These are phyloP conservation scores for Hyphodiscus sp. DNA, from an alignment of 2,329 filamentous ascomycete species.

Conservation along the genomic window DNA sequence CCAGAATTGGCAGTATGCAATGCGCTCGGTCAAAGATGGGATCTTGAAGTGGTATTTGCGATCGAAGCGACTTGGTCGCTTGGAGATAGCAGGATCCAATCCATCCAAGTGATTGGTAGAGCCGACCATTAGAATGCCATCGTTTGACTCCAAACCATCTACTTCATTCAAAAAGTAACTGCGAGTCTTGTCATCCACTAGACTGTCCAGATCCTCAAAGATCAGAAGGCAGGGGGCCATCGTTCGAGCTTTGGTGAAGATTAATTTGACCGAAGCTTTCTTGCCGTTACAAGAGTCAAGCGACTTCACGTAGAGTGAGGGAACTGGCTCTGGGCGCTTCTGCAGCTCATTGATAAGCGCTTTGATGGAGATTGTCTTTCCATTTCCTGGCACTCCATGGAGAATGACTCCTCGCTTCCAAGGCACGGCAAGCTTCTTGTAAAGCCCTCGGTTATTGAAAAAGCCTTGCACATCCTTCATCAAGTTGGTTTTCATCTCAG, in stretches of 20 bases:
- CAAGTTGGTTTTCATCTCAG: slow-evolving; percentile 56
- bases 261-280: slow-evolving; percentile 44
- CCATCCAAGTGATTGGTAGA: slow-evolving; percentile 60
- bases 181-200: slow-evolving; percentile 52
- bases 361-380: slow-evolving; percentile 66
- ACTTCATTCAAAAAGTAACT: slow-evolving; percentile 70
- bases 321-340: slow-evolving; percentile 43
- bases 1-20: slow-evolving; percentile 57
- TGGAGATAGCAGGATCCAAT: slow-evolving; percentile 59
- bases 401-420: slow-evolving; percentile 66
- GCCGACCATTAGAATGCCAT: slow-evolving; percentile 64
- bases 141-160: slow-evolving; percentile 61
- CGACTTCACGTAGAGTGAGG: slow-evolving; percentile 56
- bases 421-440: slow-evolving; percentile 55
- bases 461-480: slow-evolving; percentile 58
- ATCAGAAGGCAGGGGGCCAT: slow-evolving; percentile 64
- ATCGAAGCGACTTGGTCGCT: slow-evolving; percentile 60
- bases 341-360: slow-evolving; percentile 60
- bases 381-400: slow-evolving; percentile 59
- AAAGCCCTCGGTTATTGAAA: slow-evolving; percentile 52
- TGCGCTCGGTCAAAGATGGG: slow-evolving; percentile 46
- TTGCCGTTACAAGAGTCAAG: slow-evolving; percentile 44
- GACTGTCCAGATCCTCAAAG: slow-evolving; percentile 65
- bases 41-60: slow-evolving; percentile 59
- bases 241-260: slow-evolving; percentile 53